A percentile compares a stretch with the other conserved stretches of the same genome.
These are phyloP conservation scores for Colletotrichum chrysophilum DNA, from an alignment of 2,329 filamentous ascomycete genomes.

Conservation along the genomic window DNA sequence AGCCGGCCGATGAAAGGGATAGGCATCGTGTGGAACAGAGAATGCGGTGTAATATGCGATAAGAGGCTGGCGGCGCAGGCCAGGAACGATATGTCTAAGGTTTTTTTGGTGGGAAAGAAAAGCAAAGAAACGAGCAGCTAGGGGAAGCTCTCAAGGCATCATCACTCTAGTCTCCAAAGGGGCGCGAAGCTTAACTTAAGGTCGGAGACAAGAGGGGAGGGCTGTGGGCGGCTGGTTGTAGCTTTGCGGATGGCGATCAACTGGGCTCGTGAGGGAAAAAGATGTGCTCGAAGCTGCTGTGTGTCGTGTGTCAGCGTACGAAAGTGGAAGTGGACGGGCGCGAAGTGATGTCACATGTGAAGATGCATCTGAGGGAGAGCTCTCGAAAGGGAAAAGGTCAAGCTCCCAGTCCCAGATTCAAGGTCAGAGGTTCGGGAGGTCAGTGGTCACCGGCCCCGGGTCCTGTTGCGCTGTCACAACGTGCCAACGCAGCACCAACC, in stretches of 20 bases:
- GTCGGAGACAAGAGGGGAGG: neutral
- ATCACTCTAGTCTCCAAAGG: neutral
- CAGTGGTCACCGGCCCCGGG: neutral
- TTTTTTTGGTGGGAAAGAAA: neutral
- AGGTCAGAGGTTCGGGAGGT: neutral
- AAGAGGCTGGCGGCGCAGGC: neutral
- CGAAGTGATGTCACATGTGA: conserved; percentile 23
- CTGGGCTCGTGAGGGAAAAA: neutral
- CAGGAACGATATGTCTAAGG: conserved; percentile 18
- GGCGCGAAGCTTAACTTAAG: conserved; percentile 13
- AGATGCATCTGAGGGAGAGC: conserved; percentile 11
- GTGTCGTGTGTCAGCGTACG: conserved; percentile 11
- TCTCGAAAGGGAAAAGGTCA: neutral
- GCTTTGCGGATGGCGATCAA: neutral
- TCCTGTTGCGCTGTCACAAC: neutral
- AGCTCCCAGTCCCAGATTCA: neutral
- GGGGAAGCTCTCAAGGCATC: conserved; percentile 1
- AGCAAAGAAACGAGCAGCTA: neutral
- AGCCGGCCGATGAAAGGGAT: conserved; percentile 59
- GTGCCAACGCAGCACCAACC: neutral
- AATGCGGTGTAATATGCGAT: neutral
- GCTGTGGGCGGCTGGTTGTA: neutral
- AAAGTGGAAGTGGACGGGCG: conserved; percentile 9
- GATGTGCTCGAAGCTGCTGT: neutral
- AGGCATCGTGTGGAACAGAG: conserved; percentile 43